Conservation (phyloP, 257 asterid genomes). For the Ligustrum vulgare region DNA sequence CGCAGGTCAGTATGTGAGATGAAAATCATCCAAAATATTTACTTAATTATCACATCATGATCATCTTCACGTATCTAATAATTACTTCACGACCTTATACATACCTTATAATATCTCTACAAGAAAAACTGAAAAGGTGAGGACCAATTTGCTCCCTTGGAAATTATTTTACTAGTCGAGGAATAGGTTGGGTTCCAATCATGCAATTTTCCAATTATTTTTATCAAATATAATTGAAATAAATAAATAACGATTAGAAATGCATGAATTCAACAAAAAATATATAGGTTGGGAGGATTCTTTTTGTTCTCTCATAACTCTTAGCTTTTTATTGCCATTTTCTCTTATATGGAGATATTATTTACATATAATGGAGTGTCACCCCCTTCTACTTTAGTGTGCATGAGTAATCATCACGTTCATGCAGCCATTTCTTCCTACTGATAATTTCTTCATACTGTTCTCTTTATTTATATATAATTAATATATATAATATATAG, state of each 20-base stretch:
- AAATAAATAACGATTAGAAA: neutral
- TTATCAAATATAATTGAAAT: neutral
- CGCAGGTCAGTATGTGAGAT: neutral
- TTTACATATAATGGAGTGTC: neutral
- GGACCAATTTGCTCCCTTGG: neutral
- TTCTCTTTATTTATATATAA: slow-evolving; percentile 2
- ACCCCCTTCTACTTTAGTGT: slow-evolving; percentile 27
- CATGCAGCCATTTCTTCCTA: slow-evolving; percentile 31
- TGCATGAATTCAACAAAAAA: neutral
- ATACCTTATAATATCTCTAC: no score
- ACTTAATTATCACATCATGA: no score
- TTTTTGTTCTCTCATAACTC: slow-evolving; percentile 19
- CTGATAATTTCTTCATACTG: slow-evolving; percentile 27
- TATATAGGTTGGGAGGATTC: slow-evolving; percentile 1
- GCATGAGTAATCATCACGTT: slow-evolving; percentile 42
- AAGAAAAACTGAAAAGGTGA: no score
- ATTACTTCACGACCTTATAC: no score
- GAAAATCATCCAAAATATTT: neutral
- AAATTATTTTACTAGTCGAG: neutral
- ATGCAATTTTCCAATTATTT: neutral
- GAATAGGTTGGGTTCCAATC: neutral
- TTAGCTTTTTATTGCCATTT: slow-evolving; percentile 17
- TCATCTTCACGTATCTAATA: no score
- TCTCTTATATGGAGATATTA: neutral
- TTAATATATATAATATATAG: no score